Evolutionary conservation across 1,284 basidiomycete genomes (phyloP).

Genomic region (Flammula alnicola): DNA sequence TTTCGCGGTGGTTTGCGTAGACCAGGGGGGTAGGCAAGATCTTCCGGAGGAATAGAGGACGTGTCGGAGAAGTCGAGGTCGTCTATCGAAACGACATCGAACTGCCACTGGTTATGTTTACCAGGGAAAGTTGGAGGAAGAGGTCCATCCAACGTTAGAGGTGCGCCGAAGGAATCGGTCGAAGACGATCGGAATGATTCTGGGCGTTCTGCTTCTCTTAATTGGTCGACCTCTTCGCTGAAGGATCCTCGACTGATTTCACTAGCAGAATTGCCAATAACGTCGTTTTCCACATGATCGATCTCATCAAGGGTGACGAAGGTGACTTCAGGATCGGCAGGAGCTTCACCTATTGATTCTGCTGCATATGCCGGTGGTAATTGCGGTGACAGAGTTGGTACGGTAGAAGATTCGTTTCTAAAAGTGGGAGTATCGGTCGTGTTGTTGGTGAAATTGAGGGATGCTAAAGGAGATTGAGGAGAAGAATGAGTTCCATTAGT

Average conservation of each 20-base stretch:
- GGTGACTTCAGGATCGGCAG: background rate
- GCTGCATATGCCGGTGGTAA: background rate
- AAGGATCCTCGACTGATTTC: slow-evolving; percentile 7
- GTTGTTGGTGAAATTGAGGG: background rate
- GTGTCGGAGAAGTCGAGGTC: slow-evolving; percentile 76
- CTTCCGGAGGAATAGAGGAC: slow-evolving; percentile 55
- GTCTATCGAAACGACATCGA: slow-evolving; percentile 76
- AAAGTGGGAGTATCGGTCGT: background rate
- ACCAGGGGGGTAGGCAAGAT: slow-evolving; percentile 50
- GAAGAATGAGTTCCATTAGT: slow-evolving; percentile 11
- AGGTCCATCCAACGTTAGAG: slow-evolving; percentile 42
- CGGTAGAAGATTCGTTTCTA: background rate
- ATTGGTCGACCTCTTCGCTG: slow-evolving; percentile 9
- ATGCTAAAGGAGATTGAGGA: slow-evolving; percentile 10
- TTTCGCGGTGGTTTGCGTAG: slow-evolving; percentile 58
- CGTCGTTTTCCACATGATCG: background rate
- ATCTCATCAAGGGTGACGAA: background rate
- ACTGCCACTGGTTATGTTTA: slow-evolving; percentile 51
- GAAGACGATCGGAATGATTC: slow-evolving; percentile 51
- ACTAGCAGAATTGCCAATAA: background rate
- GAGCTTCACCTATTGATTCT: background rate
- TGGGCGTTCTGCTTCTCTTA: slow-evolving; percentile 28
- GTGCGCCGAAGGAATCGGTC: slow-evolving; percentile 61
- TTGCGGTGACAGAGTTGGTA: background rate
- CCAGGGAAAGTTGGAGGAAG: slow-evolving; percentile 35